Evolutionary conservation across 345 rosid genomes (phyloP).

Genomic region (Populus deltoides): DNA sequence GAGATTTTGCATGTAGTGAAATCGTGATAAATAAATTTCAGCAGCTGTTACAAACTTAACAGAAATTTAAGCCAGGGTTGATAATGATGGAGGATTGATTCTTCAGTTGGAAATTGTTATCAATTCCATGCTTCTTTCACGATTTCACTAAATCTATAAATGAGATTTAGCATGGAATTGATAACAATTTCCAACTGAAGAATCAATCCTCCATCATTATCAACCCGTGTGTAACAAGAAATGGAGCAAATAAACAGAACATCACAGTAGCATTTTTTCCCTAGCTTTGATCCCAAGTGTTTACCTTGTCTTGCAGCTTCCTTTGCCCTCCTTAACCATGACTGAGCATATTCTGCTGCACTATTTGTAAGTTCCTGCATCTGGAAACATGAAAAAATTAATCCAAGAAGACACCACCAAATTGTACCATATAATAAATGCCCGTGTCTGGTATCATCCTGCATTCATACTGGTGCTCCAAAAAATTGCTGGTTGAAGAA

Average conservation of each 20-base stretch:
- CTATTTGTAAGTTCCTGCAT: constrained; percentile 56
- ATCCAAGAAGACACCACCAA: neutral
- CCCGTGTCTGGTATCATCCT: neutral
- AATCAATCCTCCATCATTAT: neutral
- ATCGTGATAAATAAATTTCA: neutral
- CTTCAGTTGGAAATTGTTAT: no score
- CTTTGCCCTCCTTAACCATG: constrained; percentile 68
- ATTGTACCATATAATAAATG: neutral
- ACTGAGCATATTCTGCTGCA: constrained; percentile 60
- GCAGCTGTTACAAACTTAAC: neutral
- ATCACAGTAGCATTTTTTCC: neutral
- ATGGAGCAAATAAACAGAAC: neutral
- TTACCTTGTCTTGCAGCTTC: constrained; percentile 71
- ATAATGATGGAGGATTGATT: no score
- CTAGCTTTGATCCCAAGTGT: neutral
- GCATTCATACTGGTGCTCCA: neutral
- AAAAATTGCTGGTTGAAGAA: neutral
- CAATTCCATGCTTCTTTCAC: no score
- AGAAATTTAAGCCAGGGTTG: neutral
- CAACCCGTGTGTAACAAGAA: neutral
- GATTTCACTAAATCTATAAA: neutral
- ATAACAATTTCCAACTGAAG: neutral
- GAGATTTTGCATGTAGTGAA: neutral
- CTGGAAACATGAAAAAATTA: constrained; percentile 44
- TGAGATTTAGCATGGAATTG: neutral